These are phyloP conservation scores for Neurospora discreta DNA, from an alignment of 495 filamentous ascomycete genomes.

Conservation along the genomic window DNA sequence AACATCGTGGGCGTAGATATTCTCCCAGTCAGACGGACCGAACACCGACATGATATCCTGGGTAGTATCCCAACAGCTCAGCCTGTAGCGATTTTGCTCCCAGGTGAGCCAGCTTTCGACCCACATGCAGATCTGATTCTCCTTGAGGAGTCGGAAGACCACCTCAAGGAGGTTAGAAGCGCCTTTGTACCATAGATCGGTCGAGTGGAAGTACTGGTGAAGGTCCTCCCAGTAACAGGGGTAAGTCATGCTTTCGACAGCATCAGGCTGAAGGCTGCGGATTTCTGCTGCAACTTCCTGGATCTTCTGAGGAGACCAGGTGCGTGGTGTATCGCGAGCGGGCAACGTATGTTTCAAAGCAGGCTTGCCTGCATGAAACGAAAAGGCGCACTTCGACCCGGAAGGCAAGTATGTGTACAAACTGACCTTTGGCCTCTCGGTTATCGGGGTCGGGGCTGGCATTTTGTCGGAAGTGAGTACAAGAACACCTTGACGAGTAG, in stretches of 20 bases:
- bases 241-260: constrained; percentile 17
- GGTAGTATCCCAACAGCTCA: constrained; percentile 12
- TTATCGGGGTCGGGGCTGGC: not conserved
- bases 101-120: constrained; percentile 11
- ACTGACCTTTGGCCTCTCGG: not conserved
- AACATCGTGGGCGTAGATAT: not conserved
- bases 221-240: constrained; percentile 23
- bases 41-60: constrained; percentile 17
- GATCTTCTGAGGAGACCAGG: constrained; percentile 14
- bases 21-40: not conserved
- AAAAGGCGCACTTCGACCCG: constrained; percentile 22
- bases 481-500: not conserved
- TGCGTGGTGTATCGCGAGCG: constrained; percentile 9
- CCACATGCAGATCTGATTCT: constrained; percentile 22
- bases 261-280: constrained; percentile 19
- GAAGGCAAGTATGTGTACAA: constrained; percentile 23
- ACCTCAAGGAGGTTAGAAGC: constrained; percentile 34
- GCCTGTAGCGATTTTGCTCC: constrained; percentile 6
- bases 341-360: constrained; percentile 12
- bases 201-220: constrained; percentile 41
- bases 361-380: constrained; percentile 16
- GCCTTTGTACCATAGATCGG: constrained; percentile 37
- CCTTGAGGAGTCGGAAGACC: constrained; percentile 16
- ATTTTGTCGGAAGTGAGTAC: constrained; percentile 1
- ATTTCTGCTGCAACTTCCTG: constrained; percentile 17